Percentiles rank a stretch among this genome's conserved stretches.
These are phyloP conservation scores for Calonectria honghensis DNA, from an alignment of 2,329 filamentous ascomycete genomes.

Conservation along the genomic window DNA sequence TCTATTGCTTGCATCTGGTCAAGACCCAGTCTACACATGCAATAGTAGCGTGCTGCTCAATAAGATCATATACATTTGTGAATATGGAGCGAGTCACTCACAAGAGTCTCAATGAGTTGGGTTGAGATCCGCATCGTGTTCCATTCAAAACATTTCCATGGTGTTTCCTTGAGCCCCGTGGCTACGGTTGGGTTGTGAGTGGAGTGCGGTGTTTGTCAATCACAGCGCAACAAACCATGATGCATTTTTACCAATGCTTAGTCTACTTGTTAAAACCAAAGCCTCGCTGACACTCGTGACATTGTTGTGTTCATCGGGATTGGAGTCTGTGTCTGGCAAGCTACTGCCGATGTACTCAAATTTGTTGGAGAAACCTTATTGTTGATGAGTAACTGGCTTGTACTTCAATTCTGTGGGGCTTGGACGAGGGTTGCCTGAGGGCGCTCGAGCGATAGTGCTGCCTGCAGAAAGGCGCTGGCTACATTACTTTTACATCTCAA, in stretches of 20 bases:
- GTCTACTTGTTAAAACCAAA: neutral
- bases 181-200: no score
- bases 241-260: neutral
- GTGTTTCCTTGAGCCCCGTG: no score
- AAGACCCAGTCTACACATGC: neutral
- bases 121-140: no score
- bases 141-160: no score
- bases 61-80: no score
- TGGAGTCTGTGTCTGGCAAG: neutral
- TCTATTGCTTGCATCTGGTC: neutral
- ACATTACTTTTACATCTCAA: neutral
- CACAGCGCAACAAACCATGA: neutral
- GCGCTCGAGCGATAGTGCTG: neutral
- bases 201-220: neutral
- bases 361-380: neutral
- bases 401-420: neutral
- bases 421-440: conserved; percentile 1
- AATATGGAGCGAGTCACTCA: no score
- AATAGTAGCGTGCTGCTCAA: no score
- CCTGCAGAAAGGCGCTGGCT: neutral
- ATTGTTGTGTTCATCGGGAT: neutral
- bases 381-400: neutral
- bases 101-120: no score
- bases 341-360: neutral
- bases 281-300: neutral